Evolutionary conservation across 257 asterid species (phyloP).

Genomic region (Solanum appendiculatum): DNA sequence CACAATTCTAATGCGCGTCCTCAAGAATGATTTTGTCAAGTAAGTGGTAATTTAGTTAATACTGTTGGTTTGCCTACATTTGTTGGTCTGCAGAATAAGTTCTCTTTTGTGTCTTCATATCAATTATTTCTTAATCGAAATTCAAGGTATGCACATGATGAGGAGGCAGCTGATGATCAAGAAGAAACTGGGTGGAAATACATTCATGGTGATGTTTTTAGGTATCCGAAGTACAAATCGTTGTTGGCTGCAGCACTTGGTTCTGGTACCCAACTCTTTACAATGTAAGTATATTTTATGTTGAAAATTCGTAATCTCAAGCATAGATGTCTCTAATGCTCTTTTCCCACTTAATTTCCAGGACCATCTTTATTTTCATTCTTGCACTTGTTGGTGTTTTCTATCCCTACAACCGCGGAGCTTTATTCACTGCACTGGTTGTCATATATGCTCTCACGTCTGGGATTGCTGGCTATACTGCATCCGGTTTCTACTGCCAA

Average conservation of each 20-base stretch:
- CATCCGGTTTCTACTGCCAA: slow-evolving; percentile 45
- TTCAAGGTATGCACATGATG: slow-evolving; percentile 40
- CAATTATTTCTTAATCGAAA: neutral
- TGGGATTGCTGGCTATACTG: slow-evolving; percentile 39
- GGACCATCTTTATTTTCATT: slow-evolving; percentile 31
- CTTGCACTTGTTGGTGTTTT: slow-evolving; percentile 41
- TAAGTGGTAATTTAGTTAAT: neutral
- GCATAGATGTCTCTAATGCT: neutral
- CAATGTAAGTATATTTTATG: slow-evolving; percentile 28
- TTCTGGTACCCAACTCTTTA: slow-evolving; percentile 39
- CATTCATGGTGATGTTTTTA: slow-evolving; percentile 50
- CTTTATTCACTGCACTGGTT: slow-evolving; percentile 36
- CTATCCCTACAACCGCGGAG: slow-evolving; percentile 49
- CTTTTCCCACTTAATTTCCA: neutral
- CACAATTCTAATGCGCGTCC: slow-evolving; percentile 51
- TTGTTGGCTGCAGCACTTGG: slow-evolving; percentile 50
- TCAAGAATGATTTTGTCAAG: slow-evolving; percentile 17
- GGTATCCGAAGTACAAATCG: slow-evolving; percentile 44
- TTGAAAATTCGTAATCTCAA: neutral
- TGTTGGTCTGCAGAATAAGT: neutral
- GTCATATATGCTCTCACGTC: slow-evolving; percentile 44
- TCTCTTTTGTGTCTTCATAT: neutral
- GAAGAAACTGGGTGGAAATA: neutral
- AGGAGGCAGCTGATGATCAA: slow-evolving; percentile 24
- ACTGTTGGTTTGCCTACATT: neutral